A percentile compares a stretch with the other conserved stretches of the same genome.
phyloP scores from a whole-genome alignment of 352 stramenopile genomes.

The Phytophthora ramorum region DNA sequence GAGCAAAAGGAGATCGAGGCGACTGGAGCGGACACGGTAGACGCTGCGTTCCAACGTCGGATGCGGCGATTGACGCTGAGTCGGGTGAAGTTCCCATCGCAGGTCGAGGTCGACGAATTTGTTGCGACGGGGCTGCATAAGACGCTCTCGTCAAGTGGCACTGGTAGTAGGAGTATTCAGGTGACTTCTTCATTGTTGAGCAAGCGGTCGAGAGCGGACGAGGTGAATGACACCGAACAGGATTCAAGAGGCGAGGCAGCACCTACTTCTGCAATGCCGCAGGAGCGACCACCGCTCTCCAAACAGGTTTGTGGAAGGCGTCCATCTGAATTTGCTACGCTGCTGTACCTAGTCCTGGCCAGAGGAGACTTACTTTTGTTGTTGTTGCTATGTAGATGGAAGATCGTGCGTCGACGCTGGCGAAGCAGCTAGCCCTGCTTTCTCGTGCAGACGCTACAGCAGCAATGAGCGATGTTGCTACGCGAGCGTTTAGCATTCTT shows the following conservation, averaged over 20 bases:
- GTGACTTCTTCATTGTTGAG: not conserved
- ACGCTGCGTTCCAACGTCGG: constrained; percentile 37
- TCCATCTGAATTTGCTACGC: not conserved
- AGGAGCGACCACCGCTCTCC: constrained; percentile 30
- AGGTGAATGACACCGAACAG: constrained; percentile 6
- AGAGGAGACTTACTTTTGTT: constrained; percentile 1
- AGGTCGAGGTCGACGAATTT: constrained; percentile 20
- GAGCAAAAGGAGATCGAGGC: constrained; percentile 5
- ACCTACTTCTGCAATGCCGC: not conserved
- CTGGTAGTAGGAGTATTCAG: not conserved
- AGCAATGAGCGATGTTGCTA: constrained; percentile 34
- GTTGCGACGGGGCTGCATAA: not conserved
- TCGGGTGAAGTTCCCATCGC: constrained; percentile 29
- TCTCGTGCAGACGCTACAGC: constrained; percentile 38
- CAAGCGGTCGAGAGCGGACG: constrained; percentile 25
- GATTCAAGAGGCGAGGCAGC: constrained; percentile 7
- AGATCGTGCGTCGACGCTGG: constrained; percentile 42
- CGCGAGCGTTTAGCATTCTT: constrained; percentile 47
- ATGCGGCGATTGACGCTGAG: constrained; percentile 38
- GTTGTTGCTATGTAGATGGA: constrained; percentile 48
- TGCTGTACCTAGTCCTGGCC: not conserved
- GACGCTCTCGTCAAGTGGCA: not conserved
- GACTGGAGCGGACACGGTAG: not conserved
- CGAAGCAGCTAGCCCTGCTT: constrained; percentile 57
- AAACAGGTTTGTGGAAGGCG: constrained; percentile 34